Evolutionary conservation across 2,329 filamentous ascomycete species (phyloP), one percentile per base, ranked within the genome.

Genomic region (Colletotrichum trifolii): DNA sequence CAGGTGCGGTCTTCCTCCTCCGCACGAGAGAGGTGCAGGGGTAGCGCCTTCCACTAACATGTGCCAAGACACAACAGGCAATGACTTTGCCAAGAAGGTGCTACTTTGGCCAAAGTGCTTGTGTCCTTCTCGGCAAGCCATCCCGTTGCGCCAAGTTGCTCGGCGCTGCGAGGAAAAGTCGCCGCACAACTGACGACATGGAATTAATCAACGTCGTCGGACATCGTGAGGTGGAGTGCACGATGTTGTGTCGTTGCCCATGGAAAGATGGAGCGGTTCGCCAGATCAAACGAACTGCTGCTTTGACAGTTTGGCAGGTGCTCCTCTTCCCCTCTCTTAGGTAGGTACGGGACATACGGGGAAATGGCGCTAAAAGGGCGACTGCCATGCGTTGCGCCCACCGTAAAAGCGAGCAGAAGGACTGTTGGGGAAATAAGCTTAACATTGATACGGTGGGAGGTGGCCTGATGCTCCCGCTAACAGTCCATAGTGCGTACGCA

Each of bases 71-170:
- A 9, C 58, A 49, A 63, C 63, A 47, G 58, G 36, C 46, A 38
- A 62, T 53, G 46, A 54, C 38, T 66, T 43, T 66, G 63, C 63
- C 59, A 66, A 66, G 63, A 66, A 25, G 25, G 25, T 25, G 25
- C 25, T 25, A 25, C 25, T 25, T 25, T 25, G 25, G 25, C 25
- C 25, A 25, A 63, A 66, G 63, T 57, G 63, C 63, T 66, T 66
- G 63, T 66, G 34, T 63, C 36, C 52, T 36, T 47, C 63, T 63
- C 63, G 59, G 63, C 58, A 66, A 66, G 63, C 63, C 63, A 63
- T 57, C 63, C 63, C 63, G 63, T 48, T 52, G 35, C 53, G 63
- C 63, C 63, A 66, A 66, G 63, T 56, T 36, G 59, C 63, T 66
- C 52, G 63, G 63, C 63, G 53, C 63, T 66, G 63, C 63, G 58